Evolutionary conservation across 2,329 filamentous ascomycete genomes (phyloP).

Genomic region (Ophiocordyceps australis): DNA sequence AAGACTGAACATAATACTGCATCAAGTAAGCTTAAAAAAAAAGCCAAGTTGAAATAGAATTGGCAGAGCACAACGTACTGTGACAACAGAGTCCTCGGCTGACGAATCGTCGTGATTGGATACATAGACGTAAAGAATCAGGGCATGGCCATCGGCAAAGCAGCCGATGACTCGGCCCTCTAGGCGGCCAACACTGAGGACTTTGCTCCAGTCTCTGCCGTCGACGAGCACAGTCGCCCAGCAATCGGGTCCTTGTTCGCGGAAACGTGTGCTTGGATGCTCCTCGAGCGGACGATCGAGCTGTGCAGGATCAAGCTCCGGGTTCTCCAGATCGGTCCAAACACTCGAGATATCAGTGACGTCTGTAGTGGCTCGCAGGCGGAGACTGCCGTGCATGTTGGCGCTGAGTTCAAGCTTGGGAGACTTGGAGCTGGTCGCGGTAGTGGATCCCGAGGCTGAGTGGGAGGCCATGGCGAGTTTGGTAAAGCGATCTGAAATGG

Average conservation of each 20-base stretch:
- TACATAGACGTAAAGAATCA: slow-evolving; percentile 73
- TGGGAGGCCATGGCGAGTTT: slow-evolving; percentile 52
- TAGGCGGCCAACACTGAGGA: slow-evolving; percentile 79
- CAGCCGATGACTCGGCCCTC: slow-evolving; percentile 89
- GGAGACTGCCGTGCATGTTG: slow-evolving; percentile 84
- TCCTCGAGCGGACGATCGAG: slow-evolving; percentile 55
- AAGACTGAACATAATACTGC: slow-evolving; percentile 25
- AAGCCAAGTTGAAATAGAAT: background rate
- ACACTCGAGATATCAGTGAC: slow-evolving; percentile 68
- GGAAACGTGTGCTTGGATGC: slow-evolving; percentile 68
- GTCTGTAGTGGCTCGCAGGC: slow-evolving; percentile 66
- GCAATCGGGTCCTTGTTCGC: slow-evolving; percentile 55
- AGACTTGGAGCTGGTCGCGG: slow-evolving; percentile 15
- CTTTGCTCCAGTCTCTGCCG: slow-evolving; percentile 82
- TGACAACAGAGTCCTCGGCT: slow-evolving; percentile 56
- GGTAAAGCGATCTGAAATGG: slow-evolving; percentile 89
- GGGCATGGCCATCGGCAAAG: slow-evolving; percentile 61
- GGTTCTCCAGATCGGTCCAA: slow-evolving; percentile 77
- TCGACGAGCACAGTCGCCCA: slow-evolving; percentile 89
- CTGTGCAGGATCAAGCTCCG: slow-evolving; percentile 64
- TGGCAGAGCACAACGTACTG: slow-evolving; percentile 44
- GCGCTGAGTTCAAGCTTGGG: slow-evolving; percentile 73
- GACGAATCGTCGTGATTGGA: slow-evolving; percentile 47
- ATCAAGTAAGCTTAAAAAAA: slow-evolving; percentile 6
- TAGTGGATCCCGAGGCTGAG: slow-evolving; percentile 2